Conservation (phyloP, 2,329 filamentous ascomycete genomes). For the Triangularia verruculosa region DNA sequence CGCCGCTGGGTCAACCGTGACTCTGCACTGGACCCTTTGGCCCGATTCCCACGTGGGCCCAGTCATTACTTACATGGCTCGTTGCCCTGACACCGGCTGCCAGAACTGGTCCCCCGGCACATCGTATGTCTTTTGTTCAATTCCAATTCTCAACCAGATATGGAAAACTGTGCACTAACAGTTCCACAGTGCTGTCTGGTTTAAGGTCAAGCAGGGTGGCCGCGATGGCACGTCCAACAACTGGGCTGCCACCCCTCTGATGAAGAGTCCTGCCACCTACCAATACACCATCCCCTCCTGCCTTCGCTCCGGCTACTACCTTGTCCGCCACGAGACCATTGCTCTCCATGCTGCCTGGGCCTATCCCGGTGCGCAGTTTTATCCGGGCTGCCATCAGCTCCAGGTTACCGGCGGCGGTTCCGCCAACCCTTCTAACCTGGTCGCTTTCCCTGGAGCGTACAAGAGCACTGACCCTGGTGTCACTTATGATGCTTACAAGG, state of each 20-base stretch:
- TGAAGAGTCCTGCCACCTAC: constrained; percentile 42
- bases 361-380: constrained; percentile 56
- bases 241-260: constrained; percentile 46
- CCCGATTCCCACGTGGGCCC: constrained; percentile 52
- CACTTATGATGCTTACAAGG: constrained; percentile 51
- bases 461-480: constrained; percentile 48
- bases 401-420: constrained; percentile 50
- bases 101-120: constrained; percentile 47
- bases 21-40: constrained; percentile 54
- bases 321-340: constrained; percentile 57
- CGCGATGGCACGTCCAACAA: constrained; percentile 48
- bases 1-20: constrained; percentile 51
- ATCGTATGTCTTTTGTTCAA: constrained; percentile 32
- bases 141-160: not conserved
- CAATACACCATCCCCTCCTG: constrained; percentile 54
- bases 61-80: constrained; percentile 58
- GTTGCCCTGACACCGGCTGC: constrained; percentile 52
- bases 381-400: constrained; percentile 57
- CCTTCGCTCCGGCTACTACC: constrained; percentile 52
- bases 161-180: constrained; percentile 18
- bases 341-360: constrained; percentile 48
- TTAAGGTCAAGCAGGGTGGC: constrained; percentile 52
- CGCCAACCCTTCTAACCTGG: constrained; percentile 40
- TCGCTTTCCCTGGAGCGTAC: constrained; percentile 55
- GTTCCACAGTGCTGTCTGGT: constrained; percentile 46